Percentiles rank a stretch among this genome's conserved stretches.
Conservation (phyloP, 495 filamentous ascomycete genomes). For the Podospora pseudocomata region DNA sequence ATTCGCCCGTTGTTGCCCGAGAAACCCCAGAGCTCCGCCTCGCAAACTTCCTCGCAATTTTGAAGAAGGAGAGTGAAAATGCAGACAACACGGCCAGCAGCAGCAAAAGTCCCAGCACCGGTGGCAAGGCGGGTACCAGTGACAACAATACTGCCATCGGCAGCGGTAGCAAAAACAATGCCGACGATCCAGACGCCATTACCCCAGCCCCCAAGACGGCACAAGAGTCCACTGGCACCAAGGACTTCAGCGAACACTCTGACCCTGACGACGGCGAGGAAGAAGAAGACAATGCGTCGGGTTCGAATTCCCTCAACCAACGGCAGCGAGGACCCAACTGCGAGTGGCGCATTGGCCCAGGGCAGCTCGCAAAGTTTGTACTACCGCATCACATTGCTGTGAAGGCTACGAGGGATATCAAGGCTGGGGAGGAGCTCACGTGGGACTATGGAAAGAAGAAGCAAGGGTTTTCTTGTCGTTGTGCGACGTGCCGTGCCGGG, state of each 20-base stretch:
- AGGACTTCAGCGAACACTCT: no score
- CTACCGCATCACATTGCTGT: slow-evolving; percentile 24
- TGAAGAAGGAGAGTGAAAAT: no score
- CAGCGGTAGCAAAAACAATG: background rate
- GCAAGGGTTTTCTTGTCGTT: slow-evolving; percentile 25
- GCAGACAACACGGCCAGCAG: background rate
- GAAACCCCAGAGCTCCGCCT: no score
- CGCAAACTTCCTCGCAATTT: no score
- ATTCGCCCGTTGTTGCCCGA: no score
- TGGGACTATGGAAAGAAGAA: slow-evolving; percentile 27
- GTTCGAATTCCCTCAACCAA: background rate
- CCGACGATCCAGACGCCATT: no score
- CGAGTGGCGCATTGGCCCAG: slow-evolving; percentile 23
- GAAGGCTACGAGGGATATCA: slow-evolving; percentile 26
- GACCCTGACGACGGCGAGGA: background rate
- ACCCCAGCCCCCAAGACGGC: no score
- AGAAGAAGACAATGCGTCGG: background rate
- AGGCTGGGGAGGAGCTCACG: slow-evolving; percentile 30
- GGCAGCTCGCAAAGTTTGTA: slow-evolving; percentile 22
- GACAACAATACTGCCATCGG: no score
- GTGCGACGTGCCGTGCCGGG: slow-evolving; percentile 18
- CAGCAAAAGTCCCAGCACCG: no score
- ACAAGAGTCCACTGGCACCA: no score
- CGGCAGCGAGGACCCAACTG: slow-evolving; percentile 26
- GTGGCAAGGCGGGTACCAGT: no score